Evolutionary conservation across 2,329 filamentous ascomycete species (phyloP), one percentile per base, ranked within the genome.

Genomic region (Gaeumannomyces tritici): DNA sequence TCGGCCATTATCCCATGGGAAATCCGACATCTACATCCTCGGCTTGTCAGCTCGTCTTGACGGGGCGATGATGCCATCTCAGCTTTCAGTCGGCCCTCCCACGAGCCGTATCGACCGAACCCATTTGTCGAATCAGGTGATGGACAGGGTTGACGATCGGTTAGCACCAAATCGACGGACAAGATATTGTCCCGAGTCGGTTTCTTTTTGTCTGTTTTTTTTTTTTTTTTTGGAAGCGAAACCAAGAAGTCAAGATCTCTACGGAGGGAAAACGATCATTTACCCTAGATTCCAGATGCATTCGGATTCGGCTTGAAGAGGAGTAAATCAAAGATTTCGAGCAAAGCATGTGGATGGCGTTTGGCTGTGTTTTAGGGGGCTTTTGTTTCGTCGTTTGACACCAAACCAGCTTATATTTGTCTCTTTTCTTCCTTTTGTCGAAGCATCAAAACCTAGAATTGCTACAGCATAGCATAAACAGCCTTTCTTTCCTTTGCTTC

Each of bases 331-430:
- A n/a, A n/a, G 21, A n/a, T 18, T 9, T 51, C 7, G 24, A n/a
- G 42, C 42, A 51, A 29, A 33, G 47, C 59, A 61, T 61, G 24
- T 35, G 21, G 28, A 55, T 51, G 59, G 59, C 47, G 59, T 61
- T 61, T 28, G 33, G 21, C 8, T 24, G 27, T 58, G 5, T 35
- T n/a, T 35, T 29, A 4, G 21, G 6, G 21, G 15, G 15, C n/a
- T 33, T 21, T 58, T 58, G 15, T 9, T 35, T 58, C 15, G 21
- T 21, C 21, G 7, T 11, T 31, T 3, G 29, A 21, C 56, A 58
- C 18, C 28, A 6, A 27, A 29, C 26, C n/a, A 21, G 24, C 11
- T 24, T 58, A 15, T 31, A 12, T 58, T 58, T 24, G 21, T 58
- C 15, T 12, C 24, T 13, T 56, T 8, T 28, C 24, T 55, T 55